A percentile compares a stretch with the other conserved stretches of the same genome.
Evolutionary conservation across 345 rosid genomes (phyloP).

Genomic region (Melastoma malabathricum): DNA sequence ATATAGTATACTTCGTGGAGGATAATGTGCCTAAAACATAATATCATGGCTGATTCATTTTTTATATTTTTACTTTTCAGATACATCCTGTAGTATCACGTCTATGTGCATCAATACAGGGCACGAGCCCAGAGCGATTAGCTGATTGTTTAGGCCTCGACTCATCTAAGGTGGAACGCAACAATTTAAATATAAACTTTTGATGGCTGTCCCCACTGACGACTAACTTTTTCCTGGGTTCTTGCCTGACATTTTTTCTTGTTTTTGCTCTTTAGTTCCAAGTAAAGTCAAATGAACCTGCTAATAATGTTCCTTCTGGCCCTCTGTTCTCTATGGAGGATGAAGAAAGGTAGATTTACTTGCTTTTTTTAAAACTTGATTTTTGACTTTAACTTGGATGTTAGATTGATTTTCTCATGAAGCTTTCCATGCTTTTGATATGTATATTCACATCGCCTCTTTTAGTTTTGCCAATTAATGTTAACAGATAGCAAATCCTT

Average conservation of each 20-base stretch:
- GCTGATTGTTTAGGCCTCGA: slow-evolving; percentile 98
- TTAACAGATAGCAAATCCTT: no score
- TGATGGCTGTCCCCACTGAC: neutral
- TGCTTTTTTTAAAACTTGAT: neutral
- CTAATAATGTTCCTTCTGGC: slow-evolving; percentile 36
- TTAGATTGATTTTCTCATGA: no score
- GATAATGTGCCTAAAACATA: no score
- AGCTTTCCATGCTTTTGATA: no score
- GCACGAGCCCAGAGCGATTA: slow-evolving; percentile 84
- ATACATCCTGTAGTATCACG: slow-evolving; percentile 98
- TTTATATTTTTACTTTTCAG: slow-evolving; percentile 13
- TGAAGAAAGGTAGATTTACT: slow-evolving; percentile 54
- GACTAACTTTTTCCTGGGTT: neutral
- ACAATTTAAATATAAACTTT: neutral
- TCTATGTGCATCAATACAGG: slow-evolving; percentile 88
- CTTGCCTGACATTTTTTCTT: slow-evolving; percentile 1
- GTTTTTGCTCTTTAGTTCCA: slow-evolving; percentile 37
- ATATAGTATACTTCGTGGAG: neutral
- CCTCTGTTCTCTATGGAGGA: slow-evolving; percentile 46
- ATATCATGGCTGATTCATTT: neutral
- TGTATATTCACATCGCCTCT: no score
- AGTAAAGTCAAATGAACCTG: slow-evolving; percentile 41
- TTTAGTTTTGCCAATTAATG: no score
- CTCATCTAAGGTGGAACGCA: slow-evolving; percentile 68
- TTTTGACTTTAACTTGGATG: no score